Percentiles rank a stretch among this genome's conserved stretches.
Conservation (phyloP, 179 eudicot species). For the Beta corolliflora region DNA sequence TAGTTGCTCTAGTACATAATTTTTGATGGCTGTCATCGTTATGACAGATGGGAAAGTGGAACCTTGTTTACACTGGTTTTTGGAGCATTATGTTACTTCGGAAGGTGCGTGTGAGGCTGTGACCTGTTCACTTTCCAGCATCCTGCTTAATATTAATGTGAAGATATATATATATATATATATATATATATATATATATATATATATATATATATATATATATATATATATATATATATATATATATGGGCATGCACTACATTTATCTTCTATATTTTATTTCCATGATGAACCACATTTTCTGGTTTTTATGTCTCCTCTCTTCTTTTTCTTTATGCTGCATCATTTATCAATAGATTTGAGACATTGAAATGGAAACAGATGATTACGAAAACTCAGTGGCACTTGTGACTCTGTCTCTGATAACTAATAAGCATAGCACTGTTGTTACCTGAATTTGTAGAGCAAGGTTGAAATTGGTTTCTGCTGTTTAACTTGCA, state of each 20-base stretch:
- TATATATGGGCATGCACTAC: not conserved
- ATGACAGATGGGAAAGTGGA: slow-evolving; percentile 93
- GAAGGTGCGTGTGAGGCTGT: slow-evolving; percentile 55
- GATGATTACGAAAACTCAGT: not conserved
- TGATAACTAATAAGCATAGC: not conserved
- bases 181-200: too few species aligned
- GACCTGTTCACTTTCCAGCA: slow-evolving; percentile 5
- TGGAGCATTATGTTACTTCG: slow-evolving; percentile 84
- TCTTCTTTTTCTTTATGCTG: not conserved
- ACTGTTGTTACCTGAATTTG: not conserved
- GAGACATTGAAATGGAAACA: not conserved
- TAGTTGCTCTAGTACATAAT: not conserved
- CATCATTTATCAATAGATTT: not conserved
- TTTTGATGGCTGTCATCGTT: slow-evolving; percentile 37
- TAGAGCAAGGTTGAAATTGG: slow-evolving; percentile 9
- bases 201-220: too few species aligned
- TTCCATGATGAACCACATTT: not conserved
- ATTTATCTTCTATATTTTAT: not conserved
- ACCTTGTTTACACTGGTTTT: slow-evolving; percentile 69
- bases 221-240: too few species aligned
- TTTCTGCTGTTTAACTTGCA: slow-evolving; percentile 34
- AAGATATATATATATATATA: too few species aligned
- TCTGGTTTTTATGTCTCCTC: not conserved
- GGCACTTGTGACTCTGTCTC: not conserved
- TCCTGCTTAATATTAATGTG: not conserved